These are phyloP conservation scores for Bipolaris cookei DNA, from an alignment of 2,329 filamentous ascomycete genomes.

Conservation along the genomic window DNA sequence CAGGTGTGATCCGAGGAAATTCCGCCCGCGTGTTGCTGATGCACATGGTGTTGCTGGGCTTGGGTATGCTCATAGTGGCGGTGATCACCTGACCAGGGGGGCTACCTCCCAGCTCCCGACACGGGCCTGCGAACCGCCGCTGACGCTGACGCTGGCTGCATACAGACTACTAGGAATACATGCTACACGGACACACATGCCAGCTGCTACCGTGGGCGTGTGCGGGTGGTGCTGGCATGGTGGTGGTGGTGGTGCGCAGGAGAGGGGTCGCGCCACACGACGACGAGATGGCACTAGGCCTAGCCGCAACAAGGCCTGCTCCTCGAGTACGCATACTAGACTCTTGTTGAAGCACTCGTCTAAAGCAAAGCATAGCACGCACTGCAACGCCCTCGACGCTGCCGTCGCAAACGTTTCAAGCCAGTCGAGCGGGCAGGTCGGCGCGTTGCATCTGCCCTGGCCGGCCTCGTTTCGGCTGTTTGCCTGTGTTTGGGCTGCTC, in stretches of 20 bases:
- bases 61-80: too few species aligned
- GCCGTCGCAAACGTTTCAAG: slow-evolving; percentile 1
- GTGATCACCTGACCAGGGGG: too few species aligned
- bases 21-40: background rate
- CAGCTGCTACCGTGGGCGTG: too few species aligned
- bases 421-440: slow-evolving; percentile 33
- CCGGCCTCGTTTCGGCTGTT: slow-evolving; percentile 37
- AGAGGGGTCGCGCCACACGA: background rate
- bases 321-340: too few species aligned
- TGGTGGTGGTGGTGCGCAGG: background rate
- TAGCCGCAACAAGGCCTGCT: too few species aligned
- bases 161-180: too few species aligned
- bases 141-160: slow-evolving; percentile 6
- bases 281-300: background rate
- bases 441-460: slow-evolving; percentile 34
- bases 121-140: slow-evolving; percentile 11
- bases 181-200: too few species aligned
- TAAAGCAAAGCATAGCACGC: too few species aligned
- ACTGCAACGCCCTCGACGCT: background rate
- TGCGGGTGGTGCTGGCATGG: too few species aligned
- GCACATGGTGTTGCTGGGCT: too few species aligned
- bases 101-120: too few species aligned
- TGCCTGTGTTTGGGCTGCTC: slow-evolving; percentile 31
- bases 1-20: slow-evolving; percentile 6
- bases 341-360: too few species aligned